Conservation (phyloP, 768 basidiomycete species). For the Suillus clintonianus region DNA sequence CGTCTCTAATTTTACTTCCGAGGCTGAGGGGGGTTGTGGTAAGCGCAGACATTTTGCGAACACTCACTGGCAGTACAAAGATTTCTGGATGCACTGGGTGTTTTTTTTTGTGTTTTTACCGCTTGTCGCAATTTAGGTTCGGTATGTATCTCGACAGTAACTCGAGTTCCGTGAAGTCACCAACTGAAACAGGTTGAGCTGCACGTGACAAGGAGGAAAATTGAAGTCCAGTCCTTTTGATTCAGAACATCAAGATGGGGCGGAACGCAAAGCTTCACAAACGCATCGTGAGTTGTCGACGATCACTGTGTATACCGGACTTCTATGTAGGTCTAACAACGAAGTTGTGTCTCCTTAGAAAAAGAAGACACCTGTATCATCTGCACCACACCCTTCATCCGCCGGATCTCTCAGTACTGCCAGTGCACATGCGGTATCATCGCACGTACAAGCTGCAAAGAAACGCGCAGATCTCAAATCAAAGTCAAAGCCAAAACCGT, state of each 20-base stretch:
- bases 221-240: too few relatives aligned
- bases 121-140: too few relatives aligned
- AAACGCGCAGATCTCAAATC: conserved; percentile 29
- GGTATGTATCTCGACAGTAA: too few relatives aligned
- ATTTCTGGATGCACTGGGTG: too few relatives aligned
- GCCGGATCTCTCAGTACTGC: not conserved
- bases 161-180: too few relatives aligned
- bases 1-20: too few relatives aligned
- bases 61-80: too few relatives aligned
- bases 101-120: too few relatives aligned
- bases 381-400: conserved; percentile 9
- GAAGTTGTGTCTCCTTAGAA: conserved; percentile 19
- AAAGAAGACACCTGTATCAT: conserved; percentile 16
- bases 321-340: not conserved
- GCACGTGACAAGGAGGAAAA: too few relatives aligned
- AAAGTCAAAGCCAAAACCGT: conserved; percentile 15
- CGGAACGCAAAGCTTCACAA: conserved; percentile 38
- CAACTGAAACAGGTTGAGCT: too few relatives aligned
- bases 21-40: too few relatives aligned
- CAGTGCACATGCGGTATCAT: not conserved
- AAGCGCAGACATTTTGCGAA: too few relatives aligned
- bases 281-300: conserved; percentile 28
- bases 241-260: conserved; percentile 26
- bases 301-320: not conserved
- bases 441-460: conserved; percentile 24